Evolutionary conservation across 306 rosid species (phyloP), one percentile per base, ranked within the genome.

Genomic region (Delonix regia): DNA sequence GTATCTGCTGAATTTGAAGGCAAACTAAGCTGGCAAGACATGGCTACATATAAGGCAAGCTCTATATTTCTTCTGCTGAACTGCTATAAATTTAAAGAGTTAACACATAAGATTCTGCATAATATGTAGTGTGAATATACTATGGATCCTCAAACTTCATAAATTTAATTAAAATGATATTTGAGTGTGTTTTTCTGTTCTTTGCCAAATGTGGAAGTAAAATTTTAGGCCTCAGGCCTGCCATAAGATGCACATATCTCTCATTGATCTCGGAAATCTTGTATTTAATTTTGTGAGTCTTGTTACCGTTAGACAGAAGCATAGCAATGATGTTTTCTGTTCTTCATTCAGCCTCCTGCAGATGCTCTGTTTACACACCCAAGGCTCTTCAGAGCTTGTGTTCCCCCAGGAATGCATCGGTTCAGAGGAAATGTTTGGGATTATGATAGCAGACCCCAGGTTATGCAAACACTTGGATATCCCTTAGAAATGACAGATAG

Each of bases 391-490:
- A 87, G 97, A 87, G 99, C 98, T 41, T 96, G 97, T 73, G 98
- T 93, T 66, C 97, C 98, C 48, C 97, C 99, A 7, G 97, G 97
- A 36, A 96, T 93, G 98, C 99, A 96, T 71, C 89, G 94, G 71
- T 96, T 91, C 80, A 89, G 98, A 85, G 97, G 97, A 82, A 96
- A 91, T 83, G 84, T 96, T 78, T 96, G 98, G 98, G 99, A 96
- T 77, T 93, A 83, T 65, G 96, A 96, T 42, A 78, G 91, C 80
- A 78, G 90, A 84, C 98, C 93, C 15, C 92, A 85, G 68, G 96
- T 90, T 59, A 93, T 90, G 93, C 78, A 67, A 57, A 68, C 81
- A 48, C 87, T 96, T 64, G 97, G 96, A 74, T 96, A 93, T 85
- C 98, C 96, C 39, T 53, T 96, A 78, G 70, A 61, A 74, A 76